phyloP scores from a whole-genome alignment of 148 eudicot species.

The Rhododendron ovatum region DNA sequence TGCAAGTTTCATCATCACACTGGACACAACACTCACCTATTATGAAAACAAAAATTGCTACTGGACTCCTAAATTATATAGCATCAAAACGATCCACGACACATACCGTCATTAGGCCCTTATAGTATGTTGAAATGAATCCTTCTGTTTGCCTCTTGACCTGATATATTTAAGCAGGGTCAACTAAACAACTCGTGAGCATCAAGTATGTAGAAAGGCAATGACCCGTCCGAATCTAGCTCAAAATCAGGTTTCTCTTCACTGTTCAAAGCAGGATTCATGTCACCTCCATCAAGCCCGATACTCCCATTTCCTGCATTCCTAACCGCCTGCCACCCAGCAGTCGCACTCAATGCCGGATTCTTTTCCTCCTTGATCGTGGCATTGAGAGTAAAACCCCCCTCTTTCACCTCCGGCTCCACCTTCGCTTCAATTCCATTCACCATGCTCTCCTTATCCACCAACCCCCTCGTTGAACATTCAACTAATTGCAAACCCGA shows the following conservation, averaged over 20 bases:
- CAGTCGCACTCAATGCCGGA: conserved; percentile 51
- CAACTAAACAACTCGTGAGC: conserved; percentile 46
- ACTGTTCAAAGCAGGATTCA: conserved; percentile 11
- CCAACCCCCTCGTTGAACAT: conserved; percentile 9
- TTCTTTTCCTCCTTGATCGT: conserved; percentile 65
- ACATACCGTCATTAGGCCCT: conserved; percentile 76
- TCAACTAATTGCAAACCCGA: conserved; percentile 12
- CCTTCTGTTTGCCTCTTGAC: conserved; percentile 78
- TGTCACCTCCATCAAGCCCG: conserved; percentile 16
- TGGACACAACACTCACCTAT: conserved; percentile 18
- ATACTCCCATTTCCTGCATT: conserved; percentile 29
- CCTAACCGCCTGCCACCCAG: conserved; percentile 60
- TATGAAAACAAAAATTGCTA: neutral
- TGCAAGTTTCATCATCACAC: conserved; percentile 99
- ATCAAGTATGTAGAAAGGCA: conserved; percentile 83
- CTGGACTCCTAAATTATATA: neutral
- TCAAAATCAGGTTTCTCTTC: conserved; percentile 64
- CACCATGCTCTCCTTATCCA: conserved; percentile 14
- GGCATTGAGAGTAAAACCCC: conserved; percentile 60
- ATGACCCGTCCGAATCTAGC: conserved; percentile 70
- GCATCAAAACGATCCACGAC: neutral
- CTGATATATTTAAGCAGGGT: conserved; percentile 31
- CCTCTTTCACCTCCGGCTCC: conserved; percentile 27
- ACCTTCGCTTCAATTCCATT: conserved; percentile 25
- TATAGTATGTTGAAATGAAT: conserved; percentile 72